Percentiles rank a stretch among this genome's conserved stretches.
Conservation (phyloP, 345 rosid species). For the Linum lewisii region DNA sequence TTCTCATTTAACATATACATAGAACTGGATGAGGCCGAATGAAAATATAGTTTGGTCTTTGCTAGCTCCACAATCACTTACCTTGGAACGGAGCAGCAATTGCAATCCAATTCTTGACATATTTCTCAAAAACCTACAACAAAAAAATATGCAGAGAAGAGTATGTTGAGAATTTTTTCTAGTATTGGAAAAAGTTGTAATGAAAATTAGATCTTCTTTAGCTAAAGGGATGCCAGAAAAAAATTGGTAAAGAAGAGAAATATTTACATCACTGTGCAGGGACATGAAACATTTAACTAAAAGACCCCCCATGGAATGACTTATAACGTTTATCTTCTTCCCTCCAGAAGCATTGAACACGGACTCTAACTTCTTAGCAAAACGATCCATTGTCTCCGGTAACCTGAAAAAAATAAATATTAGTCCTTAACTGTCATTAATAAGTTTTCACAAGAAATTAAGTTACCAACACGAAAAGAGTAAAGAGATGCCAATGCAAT, state of each 20-base stretch:
- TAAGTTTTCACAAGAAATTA: not conserved
- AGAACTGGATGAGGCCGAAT: constrained; percentile 3
- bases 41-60: not conserved
- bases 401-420: constrained; percentile 36
- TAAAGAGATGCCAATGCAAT: not conserved
- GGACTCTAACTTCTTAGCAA: constrained; percentile 59
- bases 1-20: not conserved
- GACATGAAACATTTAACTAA: constrained; percentile 90
- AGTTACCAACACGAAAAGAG: not conserved
- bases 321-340: constrained; percentile 75
- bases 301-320: constrained; percentile 97
- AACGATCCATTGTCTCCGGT: constrained; percentile 52
- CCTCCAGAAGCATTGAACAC: constrained; percentile 75
- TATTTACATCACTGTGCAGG: constrained; percentile 61
- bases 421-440: not conserved
- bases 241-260: not conserved
- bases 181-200: not conserved
- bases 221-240: not conserved
- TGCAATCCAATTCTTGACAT: constrained; percentile 90
- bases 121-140: constrained; percentile 69
- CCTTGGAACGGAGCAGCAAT: constrained; percentile 94
- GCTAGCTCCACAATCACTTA: constrained; percentile 18
- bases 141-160: not conserved
- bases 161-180: not conserved
- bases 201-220: not conserved